These are phyloP conservation scores for Oryza glaberrima DNA, from an alignment of 176 grass and related monocot genomes.

Conservation along the genomic window DNA sequence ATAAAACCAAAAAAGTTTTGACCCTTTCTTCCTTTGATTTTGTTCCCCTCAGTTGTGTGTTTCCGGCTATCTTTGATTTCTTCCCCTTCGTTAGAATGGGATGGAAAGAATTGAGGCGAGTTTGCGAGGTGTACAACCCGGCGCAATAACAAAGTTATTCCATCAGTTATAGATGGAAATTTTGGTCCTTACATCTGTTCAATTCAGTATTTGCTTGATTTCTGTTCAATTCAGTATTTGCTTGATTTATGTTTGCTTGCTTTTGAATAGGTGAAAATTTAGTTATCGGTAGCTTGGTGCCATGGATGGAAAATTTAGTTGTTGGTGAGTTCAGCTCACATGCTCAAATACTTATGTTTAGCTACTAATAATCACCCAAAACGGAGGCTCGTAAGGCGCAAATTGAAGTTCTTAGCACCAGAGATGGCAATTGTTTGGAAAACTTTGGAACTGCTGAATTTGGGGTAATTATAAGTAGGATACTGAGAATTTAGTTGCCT, in stretches of 20 bases:
- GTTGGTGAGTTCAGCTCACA: not conserved
- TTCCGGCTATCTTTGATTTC: constrained; percentile 57
- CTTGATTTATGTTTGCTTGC: not conserved
- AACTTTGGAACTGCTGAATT: constrained; percentile 25
- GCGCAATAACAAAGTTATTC: constrained; percentile 33
- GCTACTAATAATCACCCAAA: not conserved
- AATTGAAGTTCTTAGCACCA: not conserved
- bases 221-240: constrained; percentile 30
- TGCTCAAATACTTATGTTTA: not conserved
- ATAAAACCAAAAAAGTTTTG: constrained; percentile 46
- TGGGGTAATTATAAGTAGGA: not conserved
- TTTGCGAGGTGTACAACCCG: constrained; percentile 42
- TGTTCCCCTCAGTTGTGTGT: constrained; percentile 28
- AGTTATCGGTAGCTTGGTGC: not conserved
- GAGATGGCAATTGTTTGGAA: not conserved
- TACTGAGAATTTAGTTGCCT: not conserved
- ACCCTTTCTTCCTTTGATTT: not conserved
- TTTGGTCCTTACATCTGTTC: constrained; percentile 39
- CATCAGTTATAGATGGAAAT: constrained; percentile 48
- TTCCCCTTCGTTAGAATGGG: constrained; percentile 9
- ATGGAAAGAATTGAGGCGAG: constrained; percentile 22
- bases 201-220: constrained; percentile 12
- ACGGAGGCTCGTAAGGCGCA: not conserved
- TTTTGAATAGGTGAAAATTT: not conserved
- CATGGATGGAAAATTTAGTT: not conserved